A percentile compares a stretch with the other conserved stretches of the same genome.
Conservation (phyloP, 306 rosid species). For the Gillenia trifoliata region DNA sequence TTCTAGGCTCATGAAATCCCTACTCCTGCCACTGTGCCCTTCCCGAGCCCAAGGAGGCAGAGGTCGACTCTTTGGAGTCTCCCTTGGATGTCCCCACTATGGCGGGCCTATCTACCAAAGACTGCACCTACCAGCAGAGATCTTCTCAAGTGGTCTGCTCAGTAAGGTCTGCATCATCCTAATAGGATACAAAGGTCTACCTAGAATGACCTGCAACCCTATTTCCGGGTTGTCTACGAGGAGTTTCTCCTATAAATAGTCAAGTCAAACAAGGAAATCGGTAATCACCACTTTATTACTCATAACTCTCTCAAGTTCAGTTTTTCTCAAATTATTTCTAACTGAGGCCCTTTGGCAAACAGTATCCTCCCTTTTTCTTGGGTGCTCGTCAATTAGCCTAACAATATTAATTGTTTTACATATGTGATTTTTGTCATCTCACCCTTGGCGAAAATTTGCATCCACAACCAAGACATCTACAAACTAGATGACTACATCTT, state of each 20-base stretch:
- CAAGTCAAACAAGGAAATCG: not conserved
- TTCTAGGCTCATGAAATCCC: not conserved
- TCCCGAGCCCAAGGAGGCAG: not conserved
- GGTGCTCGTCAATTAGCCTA: not conserved
- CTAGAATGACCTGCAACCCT: too few species aligned
- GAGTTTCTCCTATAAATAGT: not conserved
- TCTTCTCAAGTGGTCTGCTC: not conserved
- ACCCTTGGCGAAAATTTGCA: not conserved
- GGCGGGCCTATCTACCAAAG: not conserved
- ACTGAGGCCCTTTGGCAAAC: not conserved
- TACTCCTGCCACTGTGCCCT: not conserved
- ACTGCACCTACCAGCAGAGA: not conserved
- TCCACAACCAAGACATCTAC: not conserved
- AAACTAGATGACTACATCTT: too few species aligned
- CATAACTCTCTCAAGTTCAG: not conserved
- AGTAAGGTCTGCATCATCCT: not conserved
- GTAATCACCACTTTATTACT: too few species aligned
- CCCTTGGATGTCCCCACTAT: not conserved
- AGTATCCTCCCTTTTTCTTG: not conserved
- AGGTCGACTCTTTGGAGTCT: not conserved
- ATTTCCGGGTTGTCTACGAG: not conserved
- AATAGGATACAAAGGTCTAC: too few species aligned
- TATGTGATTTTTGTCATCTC: too few species aligned
- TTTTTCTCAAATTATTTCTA: not conserved
- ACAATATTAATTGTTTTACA: too few species aligned